Evolutionary conservation across 208 protist species (phyloP).

Genomic region (Crithidia acanthocephali): DNA sequence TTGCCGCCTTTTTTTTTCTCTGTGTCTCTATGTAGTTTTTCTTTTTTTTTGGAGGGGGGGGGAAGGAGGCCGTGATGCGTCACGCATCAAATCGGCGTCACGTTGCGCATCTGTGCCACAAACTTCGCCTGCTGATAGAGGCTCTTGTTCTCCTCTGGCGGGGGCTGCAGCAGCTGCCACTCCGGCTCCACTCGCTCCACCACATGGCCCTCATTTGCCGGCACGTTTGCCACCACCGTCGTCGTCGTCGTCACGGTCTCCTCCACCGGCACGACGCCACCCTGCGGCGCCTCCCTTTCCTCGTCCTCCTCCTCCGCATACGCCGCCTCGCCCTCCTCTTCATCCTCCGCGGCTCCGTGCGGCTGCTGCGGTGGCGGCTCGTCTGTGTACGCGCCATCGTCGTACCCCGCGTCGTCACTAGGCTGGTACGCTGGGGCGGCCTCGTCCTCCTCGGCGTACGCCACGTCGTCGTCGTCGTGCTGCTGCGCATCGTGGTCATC

Average conservation of each 20-base stretch:
- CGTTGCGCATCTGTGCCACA: slow-evolving; percentile 40
- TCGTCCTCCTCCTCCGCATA: background rate
- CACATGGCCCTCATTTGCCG: slow-evolving; percentile 8
- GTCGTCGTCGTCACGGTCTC: background rate
- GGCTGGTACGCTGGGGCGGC: background rate
- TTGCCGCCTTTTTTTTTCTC: too few species aligned
- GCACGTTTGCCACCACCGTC: slow-evolving; percentile 9
- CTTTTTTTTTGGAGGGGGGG: background rate
- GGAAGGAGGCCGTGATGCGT: too few species aligned
- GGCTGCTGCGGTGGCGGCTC: background rate
- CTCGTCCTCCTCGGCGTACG: background rate
- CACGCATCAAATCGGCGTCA: slow-evolving; percentile 15
- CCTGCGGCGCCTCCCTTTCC: background rate
- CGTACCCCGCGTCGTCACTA: background rate
- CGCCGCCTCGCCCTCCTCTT: background rate
- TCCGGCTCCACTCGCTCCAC: slow-evolving; percentile 29
- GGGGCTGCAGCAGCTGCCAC: slow-evolving; percentile 31
- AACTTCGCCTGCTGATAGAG: slow-evolving; percentile 40
- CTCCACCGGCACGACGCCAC: background rate
- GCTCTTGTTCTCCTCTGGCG: slow-evolving; percentile 23
- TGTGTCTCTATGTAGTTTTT: too few species aligned
- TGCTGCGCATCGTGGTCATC: background rate
- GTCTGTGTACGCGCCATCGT: background rate
- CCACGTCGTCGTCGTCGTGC: background rate
- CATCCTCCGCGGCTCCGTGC: background rate